A percentile compares a stretch with the other conserved stretches of the same genome.
Evolutionary conservation across 2,329 filamentous ascomycete species (phyloP).

Genomic region (Epicoccum nigrum): DNA sequence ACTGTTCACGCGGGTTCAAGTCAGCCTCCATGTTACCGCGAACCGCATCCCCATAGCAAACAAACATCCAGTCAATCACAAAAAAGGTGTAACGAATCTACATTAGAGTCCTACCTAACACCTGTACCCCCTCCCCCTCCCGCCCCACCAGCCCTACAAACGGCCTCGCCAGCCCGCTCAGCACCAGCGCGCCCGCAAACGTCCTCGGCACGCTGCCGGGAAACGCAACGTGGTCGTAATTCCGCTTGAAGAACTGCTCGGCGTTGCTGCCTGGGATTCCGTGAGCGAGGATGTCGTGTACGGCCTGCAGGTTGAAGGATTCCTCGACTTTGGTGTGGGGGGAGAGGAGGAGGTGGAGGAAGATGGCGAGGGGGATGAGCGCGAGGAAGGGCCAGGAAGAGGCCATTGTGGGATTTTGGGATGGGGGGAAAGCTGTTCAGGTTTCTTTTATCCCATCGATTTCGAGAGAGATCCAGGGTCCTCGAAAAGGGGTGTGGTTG

Average conservation of each 20-base stretch:
- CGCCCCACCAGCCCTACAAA: conserved; percentile 64
- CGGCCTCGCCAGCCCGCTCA: conserved; percentile 75
- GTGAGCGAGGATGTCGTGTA: conserved; percentile 85
- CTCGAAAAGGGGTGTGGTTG: no score
- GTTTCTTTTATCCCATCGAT: no score
- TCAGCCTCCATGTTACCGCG: neutral
- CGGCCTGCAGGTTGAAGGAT: conserved; percentile 95
- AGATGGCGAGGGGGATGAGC: conserved; percentile 41
- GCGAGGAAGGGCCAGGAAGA: conserved; percentile 38
- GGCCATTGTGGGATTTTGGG: no score
- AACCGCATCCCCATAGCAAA: no score
- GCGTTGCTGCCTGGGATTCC: conserved; percentile 70
- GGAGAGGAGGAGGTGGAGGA: conserved; percentile 73
- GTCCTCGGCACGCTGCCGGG: conserved; percentile 90
- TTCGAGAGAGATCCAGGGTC: no score
- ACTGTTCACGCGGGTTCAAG: conserved; percentile 57
- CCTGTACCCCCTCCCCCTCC: conserved; percentile 62
- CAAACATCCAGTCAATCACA: no score
- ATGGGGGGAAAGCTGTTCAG: no score
- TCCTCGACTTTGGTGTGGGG: conserved; percentile 98
- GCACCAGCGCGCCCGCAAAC: conserved; percentile 79
- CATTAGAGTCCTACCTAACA: conserved; percentile 55
- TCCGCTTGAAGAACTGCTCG: conserved; percentile 59
- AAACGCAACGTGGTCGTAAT: conserved; percentile 90
- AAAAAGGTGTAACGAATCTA: no score